Evolutionary conservation across 2,329 filamentous ascomycete species (phyloP), one percentile per base, ranked within the genome.

Genomic region (Penicillium sp.): DNA sequence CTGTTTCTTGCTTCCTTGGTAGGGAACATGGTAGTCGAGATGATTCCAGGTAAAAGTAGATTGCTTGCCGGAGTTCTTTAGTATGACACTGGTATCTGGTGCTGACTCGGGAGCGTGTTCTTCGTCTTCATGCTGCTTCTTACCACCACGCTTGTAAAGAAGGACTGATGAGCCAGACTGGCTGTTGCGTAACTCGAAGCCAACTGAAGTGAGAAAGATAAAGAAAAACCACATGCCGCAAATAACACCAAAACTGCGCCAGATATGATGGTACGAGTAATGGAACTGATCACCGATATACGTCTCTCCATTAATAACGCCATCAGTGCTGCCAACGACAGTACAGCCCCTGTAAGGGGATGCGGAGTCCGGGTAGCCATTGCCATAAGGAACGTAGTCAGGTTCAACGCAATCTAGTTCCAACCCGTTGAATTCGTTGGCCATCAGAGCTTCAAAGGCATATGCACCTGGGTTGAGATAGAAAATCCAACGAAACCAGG

Each of bases 21-120:
- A 76, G 3, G 57, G 74, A 60, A 80, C 86, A 60, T 68, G 80
- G 67, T 96, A 96, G 65, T 87, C 89, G 52, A 96, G 83, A 56
- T 88, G 81, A 67, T 91, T 88, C 88, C 90, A 96, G 0, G 91
- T 94, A 56, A 95, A 79, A 2, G 89, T 79, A 40, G 85, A 84
- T 59, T 87, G 83, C 49, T 87, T 86, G 61, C 60, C 86, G 0
- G 83, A 89, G 66, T 88, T 83, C 59, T 76, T 78, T 63, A 81
- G 14, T 16, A 38, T n/a, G 6, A 30, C 24, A 14, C 38, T 35
- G n/a, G 45, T 42, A 35, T 55, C 18, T 16, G 46, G 2, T 2
- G 38, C 52, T 7, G 57, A 33, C 2, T 55, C 50, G 6, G 55
- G 47, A 8, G 38, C 21, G 1, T 1, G 11, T 1, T 45, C 46